These are phyloP conservation scores for Leccinum uliginosum DNA, from an alignment of 768 basidiomycete genomes.

Conservation along the genomic window DNA sequence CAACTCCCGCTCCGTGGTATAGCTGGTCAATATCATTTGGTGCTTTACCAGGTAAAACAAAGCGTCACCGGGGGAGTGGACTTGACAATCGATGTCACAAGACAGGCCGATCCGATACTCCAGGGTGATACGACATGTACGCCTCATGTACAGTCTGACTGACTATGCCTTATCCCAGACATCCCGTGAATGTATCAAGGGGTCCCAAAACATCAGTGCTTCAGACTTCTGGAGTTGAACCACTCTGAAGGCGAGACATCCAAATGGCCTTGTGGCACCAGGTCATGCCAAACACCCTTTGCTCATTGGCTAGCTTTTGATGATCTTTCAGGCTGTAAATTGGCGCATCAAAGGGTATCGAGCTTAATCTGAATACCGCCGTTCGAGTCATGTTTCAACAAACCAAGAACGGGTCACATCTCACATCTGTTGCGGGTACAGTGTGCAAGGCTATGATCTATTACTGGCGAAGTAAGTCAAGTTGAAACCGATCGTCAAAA, in stretches of 20 bases:
- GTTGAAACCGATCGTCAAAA: slow-evolving; percentile 8
- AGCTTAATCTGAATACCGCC: background rate
- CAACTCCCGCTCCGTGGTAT: too few species aligned
- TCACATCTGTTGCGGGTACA: background rate
- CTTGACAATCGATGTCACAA: background rate
- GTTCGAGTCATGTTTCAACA: background rate
- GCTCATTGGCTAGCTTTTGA: background rate
- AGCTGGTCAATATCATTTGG: too few species aligned
- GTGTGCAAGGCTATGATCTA: background rate
- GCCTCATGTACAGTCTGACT: background rate
- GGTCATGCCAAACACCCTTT: background rate
- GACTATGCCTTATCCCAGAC: background rate
- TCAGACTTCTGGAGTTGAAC: background rate
- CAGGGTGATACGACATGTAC: background rate
- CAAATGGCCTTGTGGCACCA: background rate
- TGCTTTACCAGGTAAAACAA: too few species aligned
- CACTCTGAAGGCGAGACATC: background rate
- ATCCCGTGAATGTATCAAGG: background rate
- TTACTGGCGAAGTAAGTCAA: background rate
- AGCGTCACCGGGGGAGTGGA: too few species aligned
- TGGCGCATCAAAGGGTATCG: background rate
- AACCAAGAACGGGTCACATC: too few species aligned
- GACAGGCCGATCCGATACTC: background rate
- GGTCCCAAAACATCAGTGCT: background rate
- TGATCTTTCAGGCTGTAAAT: background rate